These are phyloP conservation scores for Diplodia mutila DNA, from an alignment of 2,329 filamentous ascomycete genomes.

Conservation along the genomic window DNA sequence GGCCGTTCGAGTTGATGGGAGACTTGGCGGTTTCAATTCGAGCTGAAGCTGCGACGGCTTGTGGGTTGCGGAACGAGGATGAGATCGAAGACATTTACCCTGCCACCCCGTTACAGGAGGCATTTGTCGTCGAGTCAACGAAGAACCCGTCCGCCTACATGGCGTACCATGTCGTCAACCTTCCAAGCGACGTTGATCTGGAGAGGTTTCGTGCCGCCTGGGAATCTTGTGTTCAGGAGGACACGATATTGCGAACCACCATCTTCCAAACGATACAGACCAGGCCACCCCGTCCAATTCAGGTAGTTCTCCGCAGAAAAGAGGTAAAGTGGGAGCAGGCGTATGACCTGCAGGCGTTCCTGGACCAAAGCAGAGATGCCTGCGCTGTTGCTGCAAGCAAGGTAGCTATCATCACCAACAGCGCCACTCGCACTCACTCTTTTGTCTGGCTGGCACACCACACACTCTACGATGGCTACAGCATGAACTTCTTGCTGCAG, in stretches of 20 bases:
- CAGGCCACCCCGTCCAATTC: constrained; percentile 35
- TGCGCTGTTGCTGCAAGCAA: constrained; percentile 28
- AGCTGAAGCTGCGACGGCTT: constrained; percentile 37
- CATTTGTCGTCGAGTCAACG: constrained; percentile 52
- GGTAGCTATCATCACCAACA: constrained; percentile 34
- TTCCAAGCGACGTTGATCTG: constrained; percentile 46
- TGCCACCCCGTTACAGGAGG: constrained; percentile 50
- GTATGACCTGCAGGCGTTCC: constrained; percentile 37
- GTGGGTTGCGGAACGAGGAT: constrained; percentile 42
- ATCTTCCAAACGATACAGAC: constrained; percentile 33
- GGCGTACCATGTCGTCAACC: constrained; percentile 49
- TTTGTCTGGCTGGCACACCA: constrained; percentile 48
- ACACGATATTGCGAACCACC: constrained; percentile 55
- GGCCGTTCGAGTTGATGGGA: constrained; percentile 29
- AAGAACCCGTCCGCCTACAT: constrained; percentile 54
- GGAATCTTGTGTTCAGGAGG: constrained; percentile 49
- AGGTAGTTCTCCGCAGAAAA: constrained; percentile 36
- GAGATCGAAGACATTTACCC: constrained; percentile 47
- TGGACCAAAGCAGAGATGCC: constrained; percentile 36
- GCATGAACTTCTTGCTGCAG: constrained; percentile 36
- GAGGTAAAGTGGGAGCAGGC: constrained; percentile 34
- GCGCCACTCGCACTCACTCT: constrained; percentile 29
- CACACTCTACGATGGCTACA: constrained; percentile 47
- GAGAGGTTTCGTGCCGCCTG: constrained; percentile 51
- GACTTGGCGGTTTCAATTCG: constrained; percentile 39